Conservation (phyloP, 768 basidiomycete genomes). For the Boletus bicolor region DNA sequence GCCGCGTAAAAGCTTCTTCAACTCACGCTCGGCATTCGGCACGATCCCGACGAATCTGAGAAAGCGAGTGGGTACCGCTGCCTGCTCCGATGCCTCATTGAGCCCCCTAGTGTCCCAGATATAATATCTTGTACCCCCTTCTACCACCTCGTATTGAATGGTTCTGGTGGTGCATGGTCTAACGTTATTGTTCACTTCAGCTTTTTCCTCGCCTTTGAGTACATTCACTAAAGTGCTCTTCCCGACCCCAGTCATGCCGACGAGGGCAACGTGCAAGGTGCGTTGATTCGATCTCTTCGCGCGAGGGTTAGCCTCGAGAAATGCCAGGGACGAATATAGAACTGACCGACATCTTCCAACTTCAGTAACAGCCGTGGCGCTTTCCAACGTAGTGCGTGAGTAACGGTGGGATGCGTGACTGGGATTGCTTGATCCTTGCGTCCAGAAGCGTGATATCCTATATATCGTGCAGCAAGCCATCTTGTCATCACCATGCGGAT, state of each 20-base stretch:
- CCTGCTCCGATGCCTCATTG: conserved; percentile 16
- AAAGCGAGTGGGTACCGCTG: background rate
- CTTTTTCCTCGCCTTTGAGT: conserved; percentile 14
- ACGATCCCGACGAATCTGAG: background rate
- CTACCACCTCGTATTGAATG: conserved; percentile 5
- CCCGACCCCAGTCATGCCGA: conserved; percentile 24
- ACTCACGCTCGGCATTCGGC: conserved; percentile 17
- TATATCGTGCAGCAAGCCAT: conserved; percentile 1
- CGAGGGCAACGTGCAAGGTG: conserved; percentile 18
- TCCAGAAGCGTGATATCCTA: background rate
- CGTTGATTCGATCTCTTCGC: conserved; percentile 1
- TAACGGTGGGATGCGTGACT: background rate
- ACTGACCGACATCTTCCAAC: conserved; percentile 19
- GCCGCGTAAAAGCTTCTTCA: conserved; percentile 16
- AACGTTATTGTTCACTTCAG: conserved; percentile 16
- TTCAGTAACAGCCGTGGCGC: background rate
- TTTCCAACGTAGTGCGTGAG: background rate
- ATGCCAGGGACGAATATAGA: background rate
- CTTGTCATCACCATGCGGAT: conserved; percentile 10
- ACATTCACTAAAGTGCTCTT: conserved; percentile 29
- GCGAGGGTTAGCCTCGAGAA: background rate
- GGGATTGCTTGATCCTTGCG: background rate
- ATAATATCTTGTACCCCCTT: conserved; percentile 5
- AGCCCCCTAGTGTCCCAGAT: conserved; percentile 29
- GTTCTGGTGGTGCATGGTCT: conserved; percentile 18